Evolutionary conservation across 129 eudicot species (phyloP), one percentile per base, ranked within the genome.

Genomic region (Chrysanthemum seticuspe): DNA sequence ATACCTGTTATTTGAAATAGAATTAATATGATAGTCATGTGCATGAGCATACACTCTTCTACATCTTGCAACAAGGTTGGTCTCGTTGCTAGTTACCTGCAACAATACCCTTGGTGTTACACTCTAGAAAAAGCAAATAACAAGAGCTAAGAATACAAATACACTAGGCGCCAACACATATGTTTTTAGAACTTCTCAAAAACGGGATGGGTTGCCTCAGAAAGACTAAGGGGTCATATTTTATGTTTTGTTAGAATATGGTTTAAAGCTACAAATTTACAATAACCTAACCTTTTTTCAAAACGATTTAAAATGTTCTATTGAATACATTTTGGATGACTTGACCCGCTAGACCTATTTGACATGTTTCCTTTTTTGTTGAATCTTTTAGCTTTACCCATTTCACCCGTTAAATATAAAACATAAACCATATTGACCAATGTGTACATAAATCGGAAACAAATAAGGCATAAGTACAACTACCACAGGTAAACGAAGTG

Each of bases 11-110:
- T 82, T 90, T 40, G 99, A 94, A 58, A 94, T 94, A 14, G 99
- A 94, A 79, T 94, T 94, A 73, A 94, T 88, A 76, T 94, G 99
- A 76, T 94, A 94, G 76, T 94, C 99, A 85, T 94, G 99, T 29
- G 99, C 99, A 88, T 94, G 97, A 56, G 98, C 98, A 83, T 94
- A 94, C 59, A 94, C 96, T 80, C 98, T 90, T 74, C 98, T 87
- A 78, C 99, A 94, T 80, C 96, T 82, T 61, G 99, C 96, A 76
- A 86, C 79, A 59, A 87, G 97, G 87, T 87, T 94, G 64, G 97
- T 90, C 81, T 94, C 99, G 13, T 83, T 82, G 87, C 91, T 84
- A 49, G 99, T 86, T 72, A 94, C 97, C 99, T 94, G 68, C 78
- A 74, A 57, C 10, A 65, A 44, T 10, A 77, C 57, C 75, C 13